Evolutionary conservation across 495 filamentous ascomycete genomes (phyloP), one percentile per base, ranked within the genome.

Genomic region (Neurospora sp.): DNA sequence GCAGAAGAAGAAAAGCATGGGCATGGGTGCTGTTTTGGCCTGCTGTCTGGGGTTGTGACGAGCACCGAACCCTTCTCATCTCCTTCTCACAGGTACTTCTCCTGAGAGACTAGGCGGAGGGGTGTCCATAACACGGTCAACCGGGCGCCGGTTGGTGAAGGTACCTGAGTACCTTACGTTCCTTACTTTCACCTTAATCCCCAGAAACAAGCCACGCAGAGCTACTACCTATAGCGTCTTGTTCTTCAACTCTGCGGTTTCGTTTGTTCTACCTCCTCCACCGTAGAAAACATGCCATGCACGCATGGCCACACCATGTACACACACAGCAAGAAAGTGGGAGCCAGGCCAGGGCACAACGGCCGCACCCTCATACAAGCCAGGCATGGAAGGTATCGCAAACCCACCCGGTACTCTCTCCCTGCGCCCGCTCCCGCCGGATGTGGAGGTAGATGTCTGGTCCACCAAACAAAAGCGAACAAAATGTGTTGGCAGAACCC

Each of bases 401-500:
- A 70, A 74, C 71, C 31, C 8, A 45, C 70, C 22, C 27, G 69
- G 71, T 47, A 77, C 72, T 45, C 37, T 41, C 53, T 65, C 53
- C 53, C 65, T 10, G 44, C 70, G 68, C 72, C 75, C 38, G 71
- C 69, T 73, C 71, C 44, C 71, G 70, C 45, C 69, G 68, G 70
- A 53, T 72, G 38, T 59, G 42, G 31, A 73, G 69, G 76, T 71
- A 73, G 68, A 72, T 39, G 47, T 72, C 74, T 59, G 65, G 74
- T 73, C 71, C 39, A 74, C 74, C 76, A 76, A 74, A 75, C 75
- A 74, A 61, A 61, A 61, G 53, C 18, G 53, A 61, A 61, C 53
- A 61, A 61, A 61, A 73, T 75, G 75, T 71, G 75, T 70, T 80
- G 78, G 74, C 77, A 77, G 27, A 61, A 61, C 27, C 12, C 1